Evolutionary conservation across 331 rosid genomes (phyloP), one percentile per base, ranked within the genome.

Genomic region (Malus hybrid): DNA sequence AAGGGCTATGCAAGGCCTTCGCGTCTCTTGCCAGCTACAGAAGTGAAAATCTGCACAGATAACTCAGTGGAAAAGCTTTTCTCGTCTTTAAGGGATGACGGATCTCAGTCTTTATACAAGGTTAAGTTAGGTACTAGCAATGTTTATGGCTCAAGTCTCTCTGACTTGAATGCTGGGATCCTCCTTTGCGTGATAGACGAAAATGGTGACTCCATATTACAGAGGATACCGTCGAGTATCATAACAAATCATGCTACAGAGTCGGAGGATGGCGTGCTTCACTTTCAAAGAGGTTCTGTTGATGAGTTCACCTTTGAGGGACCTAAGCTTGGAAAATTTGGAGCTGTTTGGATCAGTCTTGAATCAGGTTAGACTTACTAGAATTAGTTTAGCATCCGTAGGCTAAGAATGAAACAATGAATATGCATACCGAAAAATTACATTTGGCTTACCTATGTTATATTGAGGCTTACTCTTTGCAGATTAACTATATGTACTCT

Each of bases 311-410:
- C 77, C 82, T 90, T 94, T 72, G 81, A 82, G 80, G 96, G 97
- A 62, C 97, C 97, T 33, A 87, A 89, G 69, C 65, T 89, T 20
- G 84, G 86, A 75, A 83, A 76, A 72, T 34, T 90, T 29, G 73
- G 81, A 48, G 97, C 99, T 62, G 74, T 94, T 69, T 94, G 99
- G 97, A 81, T 92, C 14, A 74, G 97, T 62, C 83, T 94, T 80
- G 99, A 94, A 67, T 92, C 97, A 80, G 99, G 97, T 94, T 83
- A 73, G 80, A 78, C 69, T 65, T 74, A 15, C 70, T 76, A 54
- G 72, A 66, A 70, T 76, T 67, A 22, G 67, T 80, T 16, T 67
- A 36, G 27, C 64, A 57, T 46, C 14, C n/a, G 24, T n/a, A 12
- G 28, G 79, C 46, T 6, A 20, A 75, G 46, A 2, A 36, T 32